Percentiles rank a stretch among this genome's conserved stretches.
Evolutionary conservation across 208 protist species (phyloP).

Genomic region (Acanthamoeba sp.): DNA sequence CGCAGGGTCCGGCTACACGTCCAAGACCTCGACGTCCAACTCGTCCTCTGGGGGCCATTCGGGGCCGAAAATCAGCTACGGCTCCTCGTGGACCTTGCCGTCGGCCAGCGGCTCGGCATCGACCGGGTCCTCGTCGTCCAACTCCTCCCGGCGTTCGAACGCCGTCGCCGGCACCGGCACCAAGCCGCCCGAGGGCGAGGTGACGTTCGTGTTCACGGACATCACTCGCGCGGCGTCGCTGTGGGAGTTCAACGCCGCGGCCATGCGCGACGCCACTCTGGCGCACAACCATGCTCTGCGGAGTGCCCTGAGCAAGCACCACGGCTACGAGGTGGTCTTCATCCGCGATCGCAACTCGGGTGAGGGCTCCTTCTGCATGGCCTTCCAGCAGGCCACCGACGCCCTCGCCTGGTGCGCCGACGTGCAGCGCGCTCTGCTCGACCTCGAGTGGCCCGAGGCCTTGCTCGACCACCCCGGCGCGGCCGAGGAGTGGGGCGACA

Average conservation of each 20-base stretch:
- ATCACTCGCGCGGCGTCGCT: constrained; percentile 53
- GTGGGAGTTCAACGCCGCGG: constrained; percentile 56
- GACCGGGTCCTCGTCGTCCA: background rate
- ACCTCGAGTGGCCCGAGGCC: constrained; percentile 2
- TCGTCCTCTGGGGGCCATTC: too few species aligned
- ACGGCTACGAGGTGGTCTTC: constrained; percentile 61
- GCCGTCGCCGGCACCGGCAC: background rate
- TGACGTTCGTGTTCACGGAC: constrained; percentile 60
- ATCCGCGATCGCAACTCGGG: constrained; percentile 23
- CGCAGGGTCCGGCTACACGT: background rate
- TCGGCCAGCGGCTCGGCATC: background rate
- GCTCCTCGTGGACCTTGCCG: background rate
- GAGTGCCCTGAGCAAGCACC: background rate
- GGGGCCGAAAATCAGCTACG: background rate
- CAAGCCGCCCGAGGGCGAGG: constrained; percentile 1
- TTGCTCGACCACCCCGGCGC: constrained; percentile 26
- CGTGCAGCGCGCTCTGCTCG: constrained; percentile 45
- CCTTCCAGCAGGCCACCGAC: constrained; percentile 47
- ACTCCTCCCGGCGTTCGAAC: background rate
- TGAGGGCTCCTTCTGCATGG: constrained; percentile 75
- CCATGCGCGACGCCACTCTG: constrained; percentile 71
- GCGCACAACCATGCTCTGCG: constrained; percentile 44
- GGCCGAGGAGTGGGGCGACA: constrained; percentile 51
- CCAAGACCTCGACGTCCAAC: background rate
- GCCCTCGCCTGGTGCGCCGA: constrained; percentile 34